These are phyloP conservation scores for Pleomassaria siparia DNA, from an alignment of 2,329 filamentous ascomycete species.

Conservation along the genomic window DNA sequence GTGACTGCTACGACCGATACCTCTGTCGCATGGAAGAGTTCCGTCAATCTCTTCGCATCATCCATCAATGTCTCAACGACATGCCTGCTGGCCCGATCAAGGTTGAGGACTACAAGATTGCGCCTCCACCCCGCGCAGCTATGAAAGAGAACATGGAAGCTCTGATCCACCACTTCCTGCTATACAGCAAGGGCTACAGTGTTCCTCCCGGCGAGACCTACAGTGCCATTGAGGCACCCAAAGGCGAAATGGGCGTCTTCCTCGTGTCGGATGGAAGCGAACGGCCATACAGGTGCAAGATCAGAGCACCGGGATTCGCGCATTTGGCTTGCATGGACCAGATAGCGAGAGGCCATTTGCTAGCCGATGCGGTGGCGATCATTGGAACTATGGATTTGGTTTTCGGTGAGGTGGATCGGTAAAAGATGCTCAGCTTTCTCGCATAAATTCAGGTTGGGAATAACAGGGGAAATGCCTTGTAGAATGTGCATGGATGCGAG, in stretches of 20 bases:
- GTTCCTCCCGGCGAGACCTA: conserved; percentile 98
- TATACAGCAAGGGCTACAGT: conserved; percentile 97
- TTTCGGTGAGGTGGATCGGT: conserved; percentile 36
- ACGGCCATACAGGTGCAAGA: conserved; percentile 96
- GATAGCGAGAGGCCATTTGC: conserved; percentile 83
- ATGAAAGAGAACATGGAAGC: conserved; percentile 99
- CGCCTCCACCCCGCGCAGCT: conserved; percentile 88
- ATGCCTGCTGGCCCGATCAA: conserved; percentile 94
- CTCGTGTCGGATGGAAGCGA: conserved; percentile 95
- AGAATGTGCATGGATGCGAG: not conserved
- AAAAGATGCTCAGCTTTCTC: too few relatives aligned
- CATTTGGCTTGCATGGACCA: conserved; percentile 95
- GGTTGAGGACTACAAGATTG: conserved; percentile 98
- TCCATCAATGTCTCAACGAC: conserved; percentile 98
- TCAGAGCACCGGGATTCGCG: conserved; percentile 93
- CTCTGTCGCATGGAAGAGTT: conserved; percentile 99
- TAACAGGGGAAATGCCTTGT: not conserved
- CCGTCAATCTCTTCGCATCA: conserved; percentile 95
- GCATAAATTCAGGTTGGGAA: too few relatives aligned
- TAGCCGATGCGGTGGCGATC: conserved; percentile 95
- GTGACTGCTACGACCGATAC: conserved; percentile 99
- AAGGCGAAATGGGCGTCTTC: conserved; percentile 99
- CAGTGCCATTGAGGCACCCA: conserved; percentile 97
- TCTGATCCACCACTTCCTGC: conserved; percentile 96
- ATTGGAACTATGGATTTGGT: conserved; percentile 62